phyloP scores from a whole-genome alignment of 2,329 filamentous ascomycete species.

The Trichoderma afroharzianum region DNA sequence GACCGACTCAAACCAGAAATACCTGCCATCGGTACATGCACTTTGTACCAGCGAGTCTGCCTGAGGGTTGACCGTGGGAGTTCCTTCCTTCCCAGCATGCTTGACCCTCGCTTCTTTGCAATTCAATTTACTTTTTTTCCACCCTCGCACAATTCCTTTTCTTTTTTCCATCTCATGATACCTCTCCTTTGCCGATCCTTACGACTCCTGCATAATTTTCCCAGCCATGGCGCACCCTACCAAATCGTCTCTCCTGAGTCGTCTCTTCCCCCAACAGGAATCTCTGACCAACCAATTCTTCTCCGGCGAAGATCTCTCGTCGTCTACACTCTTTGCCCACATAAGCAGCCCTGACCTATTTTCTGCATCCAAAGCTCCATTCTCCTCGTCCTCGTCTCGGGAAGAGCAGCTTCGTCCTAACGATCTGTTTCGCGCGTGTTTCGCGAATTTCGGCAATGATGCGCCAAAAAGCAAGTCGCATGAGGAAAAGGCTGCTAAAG shows the following conservation, averaged over 20 bases:
- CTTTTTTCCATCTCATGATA: background rate
- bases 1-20: too few species aligned
- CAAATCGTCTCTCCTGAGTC: background rate
- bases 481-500: background rate
- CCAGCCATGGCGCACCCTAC: background rate
- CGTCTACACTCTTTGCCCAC: constrained; percentile 28
- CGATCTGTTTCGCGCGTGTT: constrained; percentile 25
- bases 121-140: background rate
- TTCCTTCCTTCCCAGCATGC: background rate
- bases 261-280: background rate
- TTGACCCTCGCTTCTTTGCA: background rate
- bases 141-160: background rate
- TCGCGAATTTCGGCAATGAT: constrained; percentile 9
- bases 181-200: fast-evolving
- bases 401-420: background rate
- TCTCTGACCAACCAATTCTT: background rate
- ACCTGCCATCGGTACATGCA: background rate
- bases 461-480: background rate
- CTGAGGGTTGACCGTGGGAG: background rate
- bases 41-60: background rate
- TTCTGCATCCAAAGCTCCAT: background rate
- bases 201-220: background rate
- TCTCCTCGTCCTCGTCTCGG: background rate
- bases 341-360: constrained; percentile 25
- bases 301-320: constrained; percentile 14